phyloP scores from a whole-genome alignment of 805 yeast species.

The Candida xyloterini region DNA sequence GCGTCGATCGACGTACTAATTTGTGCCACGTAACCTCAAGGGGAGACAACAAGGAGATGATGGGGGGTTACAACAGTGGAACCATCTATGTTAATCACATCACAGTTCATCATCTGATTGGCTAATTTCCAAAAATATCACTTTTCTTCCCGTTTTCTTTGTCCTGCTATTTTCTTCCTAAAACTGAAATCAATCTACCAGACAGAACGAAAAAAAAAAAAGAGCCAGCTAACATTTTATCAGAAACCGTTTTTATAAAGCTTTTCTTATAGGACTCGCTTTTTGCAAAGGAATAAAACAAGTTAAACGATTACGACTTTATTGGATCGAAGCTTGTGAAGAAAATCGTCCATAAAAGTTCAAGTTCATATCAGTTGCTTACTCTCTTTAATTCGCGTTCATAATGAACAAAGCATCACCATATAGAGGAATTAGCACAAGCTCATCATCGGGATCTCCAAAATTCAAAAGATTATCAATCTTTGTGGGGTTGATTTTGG shows the following conservation, averaged over 20 bases:
- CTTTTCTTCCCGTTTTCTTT: no score
- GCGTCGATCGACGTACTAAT: constrained; percentile 2
- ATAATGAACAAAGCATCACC: constrained; percentile 23
- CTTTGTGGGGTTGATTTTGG: constrained; percentile 26
- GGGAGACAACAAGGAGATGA: no score
- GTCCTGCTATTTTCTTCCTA: no score
- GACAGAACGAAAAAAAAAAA: constrained; percentile 8
- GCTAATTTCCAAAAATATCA: not conserved
- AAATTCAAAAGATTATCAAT: constrained; percentile 27
- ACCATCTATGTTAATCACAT: not conserved
- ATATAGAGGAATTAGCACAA: constrained; percentile 25
- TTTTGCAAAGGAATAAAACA: no score
- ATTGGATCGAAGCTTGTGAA: not conserved
- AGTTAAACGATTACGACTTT: not conserved
- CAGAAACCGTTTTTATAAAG: constrained; percentile 10
- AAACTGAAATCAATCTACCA: constrained; percentile 2
- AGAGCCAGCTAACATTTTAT: constrained; percentile 14
- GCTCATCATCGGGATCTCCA: constrained; percentile 14
- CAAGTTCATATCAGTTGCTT: not conserved
- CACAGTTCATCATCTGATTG: no score
- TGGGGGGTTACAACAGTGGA: no score
- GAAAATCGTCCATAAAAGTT: not conserved
- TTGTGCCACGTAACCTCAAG: no score
- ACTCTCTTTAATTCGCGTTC: not conserved
- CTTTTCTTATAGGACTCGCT: not conserved